These are phyloP conservation scores for Colletotrichum sp. DNA, from an alignment of 2,329 filamentous ascomycete genomes.

Conservation along the genomic window DNA sequence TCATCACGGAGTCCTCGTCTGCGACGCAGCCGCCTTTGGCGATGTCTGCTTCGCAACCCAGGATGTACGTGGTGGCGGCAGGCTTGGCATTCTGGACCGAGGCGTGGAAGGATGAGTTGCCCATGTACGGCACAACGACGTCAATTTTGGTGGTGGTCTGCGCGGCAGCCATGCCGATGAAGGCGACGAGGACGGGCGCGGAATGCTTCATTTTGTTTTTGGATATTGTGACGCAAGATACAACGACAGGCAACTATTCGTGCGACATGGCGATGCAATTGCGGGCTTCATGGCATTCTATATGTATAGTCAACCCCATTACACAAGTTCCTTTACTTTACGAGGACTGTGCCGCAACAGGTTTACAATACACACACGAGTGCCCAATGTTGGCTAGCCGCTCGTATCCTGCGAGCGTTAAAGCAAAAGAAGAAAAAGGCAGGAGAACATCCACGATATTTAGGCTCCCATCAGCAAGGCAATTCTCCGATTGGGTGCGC, in stretches of 20 bases:
- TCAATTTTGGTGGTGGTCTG: constrained; percentile 28
- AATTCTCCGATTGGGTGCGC: background rate
- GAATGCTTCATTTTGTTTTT: background rate
- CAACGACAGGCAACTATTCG: background rate
- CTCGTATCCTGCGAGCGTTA: background rate
- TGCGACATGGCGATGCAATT: background rate
- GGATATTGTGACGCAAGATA: background rate
- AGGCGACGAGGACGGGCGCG: background rate
- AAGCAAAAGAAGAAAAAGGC: background rate
- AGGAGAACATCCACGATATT: background rate
- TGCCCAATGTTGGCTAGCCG: background rate
- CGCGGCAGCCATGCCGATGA: constrained; percentile 24
- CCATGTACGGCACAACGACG: constrained; percentile 30
- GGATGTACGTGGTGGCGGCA: constrained; percentile 33
- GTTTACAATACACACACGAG: background rate
- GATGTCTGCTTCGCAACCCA: constrained; percentile 28
- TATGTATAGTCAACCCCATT: background rate
- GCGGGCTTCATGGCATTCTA: background rate
- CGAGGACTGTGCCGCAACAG: background rate
- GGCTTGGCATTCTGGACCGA: constrained; percentile 33
- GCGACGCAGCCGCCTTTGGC: constrained; percentile 27
- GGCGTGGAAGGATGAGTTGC: constrained; percentile 27
- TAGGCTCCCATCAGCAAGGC: background rate
- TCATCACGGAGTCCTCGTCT: background rate
- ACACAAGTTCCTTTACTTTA: background rate